Evolutionary conservation across 1,284 basidiomycete genomes (phyloP).

Genomic region (Malassezia slooffiae): DNA sequence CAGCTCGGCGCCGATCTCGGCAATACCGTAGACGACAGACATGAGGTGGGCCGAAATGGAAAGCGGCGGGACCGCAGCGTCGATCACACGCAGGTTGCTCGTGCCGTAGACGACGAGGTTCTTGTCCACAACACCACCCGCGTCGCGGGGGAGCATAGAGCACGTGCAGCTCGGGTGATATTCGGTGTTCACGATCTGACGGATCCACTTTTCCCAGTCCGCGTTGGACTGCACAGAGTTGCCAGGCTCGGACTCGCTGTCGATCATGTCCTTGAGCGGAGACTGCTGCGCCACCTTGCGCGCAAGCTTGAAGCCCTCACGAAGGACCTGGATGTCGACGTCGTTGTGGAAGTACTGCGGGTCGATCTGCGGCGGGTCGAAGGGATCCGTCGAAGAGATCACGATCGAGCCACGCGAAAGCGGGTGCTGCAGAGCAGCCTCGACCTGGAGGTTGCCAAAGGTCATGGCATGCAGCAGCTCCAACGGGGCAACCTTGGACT

Average conservation of each 20-base stretch:
- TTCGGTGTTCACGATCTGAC: constrained; percentile 43
- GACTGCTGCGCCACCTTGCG: constrained; percentile 48
- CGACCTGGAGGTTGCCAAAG: constrained; percentile 48
- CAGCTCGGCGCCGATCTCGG: constrained; percentile 31
- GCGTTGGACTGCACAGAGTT: constrained; percentile 45
- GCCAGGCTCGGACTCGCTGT: constrained; percentile 19
- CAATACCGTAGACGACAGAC: constrained; percentile 56
- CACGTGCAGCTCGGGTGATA: constrained; percentile 51
- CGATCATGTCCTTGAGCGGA: constrained; percentile 17
- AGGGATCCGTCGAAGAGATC: constrained; percentile 54
- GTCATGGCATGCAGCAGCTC: constrained; percentile 29
- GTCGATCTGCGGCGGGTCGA: constrained; percentile 56
- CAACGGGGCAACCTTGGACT: constrained; percentile 30
- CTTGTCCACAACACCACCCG: constrained; percentile 36
- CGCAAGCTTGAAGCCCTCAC: constrained; percentile 55
- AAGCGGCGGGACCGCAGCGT: constrained; percentile 39
- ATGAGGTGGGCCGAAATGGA: constrained; percentile 49
- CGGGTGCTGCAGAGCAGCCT: constrained; percentile 60
- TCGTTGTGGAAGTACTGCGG: constrained; percentile 52
- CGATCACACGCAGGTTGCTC: constrained; percentile 26
- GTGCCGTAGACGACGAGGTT: constrained; percentile 32
- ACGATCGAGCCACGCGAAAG: constrained; percentile 51
- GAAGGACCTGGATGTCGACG: constrained; percentile 53
- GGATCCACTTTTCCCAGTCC: constrained; percentile 52
- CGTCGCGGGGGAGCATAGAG: constrained; percentile 28